Conservation (phyloP, 495 filamentous ascomycete genomes). For the Talaromyces adpressus region DNA sequence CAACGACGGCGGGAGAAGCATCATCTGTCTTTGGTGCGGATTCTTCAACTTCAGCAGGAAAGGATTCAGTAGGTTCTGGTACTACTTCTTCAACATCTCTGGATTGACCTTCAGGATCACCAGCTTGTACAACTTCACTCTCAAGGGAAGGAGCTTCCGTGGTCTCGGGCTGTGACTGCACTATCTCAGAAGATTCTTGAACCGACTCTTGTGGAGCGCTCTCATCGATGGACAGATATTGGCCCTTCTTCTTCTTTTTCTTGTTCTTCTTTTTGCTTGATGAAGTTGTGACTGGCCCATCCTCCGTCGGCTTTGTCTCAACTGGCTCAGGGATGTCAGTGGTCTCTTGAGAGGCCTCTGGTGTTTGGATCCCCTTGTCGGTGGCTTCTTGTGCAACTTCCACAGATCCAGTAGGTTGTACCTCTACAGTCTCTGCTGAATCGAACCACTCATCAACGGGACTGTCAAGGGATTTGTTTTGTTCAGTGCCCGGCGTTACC, state of each 20-base stretch:
- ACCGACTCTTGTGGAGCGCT: neutral
- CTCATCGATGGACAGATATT: conserved; percentile 17
- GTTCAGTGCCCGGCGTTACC: neutral
- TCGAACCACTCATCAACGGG: conserved; percentile 2
- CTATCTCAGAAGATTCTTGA: neutral
- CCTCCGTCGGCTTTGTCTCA: conserved; percentile 10
- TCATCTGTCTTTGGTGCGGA: neutral
- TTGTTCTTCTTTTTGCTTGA: conserved; percentile 22
- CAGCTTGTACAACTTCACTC: neutral
- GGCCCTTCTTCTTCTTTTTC: conserved; percentile 31
- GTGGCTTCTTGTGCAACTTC: neutral
- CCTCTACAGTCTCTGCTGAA: neutral
- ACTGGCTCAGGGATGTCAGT: neutral
- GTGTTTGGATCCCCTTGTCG: neutral
- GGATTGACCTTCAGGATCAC: neutral
- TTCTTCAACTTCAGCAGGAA: neutral
- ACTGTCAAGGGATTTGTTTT: neutral
- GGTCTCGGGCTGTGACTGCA: neutral
- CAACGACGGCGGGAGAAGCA: conserved; percentile 6
- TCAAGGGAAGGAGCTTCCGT: neutral
- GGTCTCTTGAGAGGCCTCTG: neutral
- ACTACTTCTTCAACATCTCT: neutral
- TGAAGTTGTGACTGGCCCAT: neutral
- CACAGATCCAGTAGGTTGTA: neutral
- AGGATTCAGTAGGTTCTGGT: neutral